A percentile compares a stretch with the other conserved stretches of the same genome.
These are phyloP conservation scores for Xylariales sp. DNA, from an alignment of 2,329 filamentous ascomycete genomes.

Conservation along the genomic window DNA sequence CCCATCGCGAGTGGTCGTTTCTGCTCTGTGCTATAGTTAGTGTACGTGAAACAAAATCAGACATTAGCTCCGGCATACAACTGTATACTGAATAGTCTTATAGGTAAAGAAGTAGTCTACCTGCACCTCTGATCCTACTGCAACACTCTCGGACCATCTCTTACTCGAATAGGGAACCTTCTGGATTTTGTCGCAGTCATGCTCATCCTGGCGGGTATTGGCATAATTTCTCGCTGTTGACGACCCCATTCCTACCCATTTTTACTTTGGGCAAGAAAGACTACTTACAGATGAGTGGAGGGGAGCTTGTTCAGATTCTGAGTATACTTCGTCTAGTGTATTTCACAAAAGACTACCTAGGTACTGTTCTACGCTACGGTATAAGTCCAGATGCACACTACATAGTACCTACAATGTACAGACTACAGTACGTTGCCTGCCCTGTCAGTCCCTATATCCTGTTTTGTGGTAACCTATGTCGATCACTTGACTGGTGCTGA, in stretches of 20 bases:
- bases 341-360: not conserved
- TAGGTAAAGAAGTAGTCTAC: slow-evolving; percentile 11
- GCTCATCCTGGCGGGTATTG: slow-evolving; percentile 11
- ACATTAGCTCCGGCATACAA: slow-evolving; percentile 2
- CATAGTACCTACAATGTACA: not conserved
- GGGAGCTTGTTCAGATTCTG: not conserved
- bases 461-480: slow-evolving; percentile 5
- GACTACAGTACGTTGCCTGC: not conserved
- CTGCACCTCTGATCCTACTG: slow-evolving; percentile 31
- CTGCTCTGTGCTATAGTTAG: not conserved
- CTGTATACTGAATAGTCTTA: slow-evolving; percentile 6
- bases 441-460: not conserved
- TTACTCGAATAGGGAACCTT: slow-evolving; percentile 36
- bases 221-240: slow-evolving; percentile 14
- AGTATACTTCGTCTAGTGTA: not conserved
- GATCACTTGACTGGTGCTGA: slow-evolving; percentile 7
- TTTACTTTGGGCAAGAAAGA: slow-evolving; percentile 7
- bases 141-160: slow-evolving; percentile 19
- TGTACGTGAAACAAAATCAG: slow-evolving; percentile 15
- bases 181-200: slow-evolving; percentile 31
- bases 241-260: slow-evolving; percentile 8
- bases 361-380: no score
- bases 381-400: no score
- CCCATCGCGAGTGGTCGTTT: not conserved
- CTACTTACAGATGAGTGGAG: slow-evolving; percentile 4